Conservation (phyloP, 805 yeast genomes). For the Candida berthetii region DNA sequence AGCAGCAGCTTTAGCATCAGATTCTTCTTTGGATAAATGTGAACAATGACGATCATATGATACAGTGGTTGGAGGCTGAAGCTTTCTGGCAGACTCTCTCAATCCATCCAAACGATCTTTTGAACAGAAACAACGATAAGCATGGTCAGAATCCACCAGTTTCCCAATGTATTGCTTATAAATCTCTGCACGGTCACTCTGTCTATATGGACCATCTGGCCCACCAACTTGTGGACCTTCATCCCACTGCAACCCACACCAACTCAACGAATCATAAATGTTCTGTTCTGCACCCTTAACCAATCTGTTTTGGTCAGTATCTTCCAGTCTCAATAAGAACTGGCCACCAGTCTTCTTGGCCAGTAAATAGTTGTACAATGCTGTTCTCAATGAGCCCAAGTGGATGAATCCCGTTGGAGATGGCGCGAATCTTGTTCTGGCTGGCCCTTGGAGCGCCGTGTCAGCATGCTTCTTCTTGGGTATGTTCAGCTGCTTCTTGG, state of each 20-base stretch:
- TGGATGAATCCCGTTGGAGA: conserved; percentile 97
- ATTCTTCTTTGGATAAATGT: conserved; percentile 34
- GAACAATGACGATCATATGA: conserved; percentile 85
- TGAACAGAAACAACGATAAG: conserved; percentile 84
- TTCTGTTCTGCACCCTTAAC: conserved; percentile 80
- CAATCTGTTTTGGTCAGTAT: conserved; percentile 80
- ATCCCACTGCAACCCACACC: conserved; percentile 75
- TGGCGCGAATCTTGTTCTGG: conserved; percentile 92
- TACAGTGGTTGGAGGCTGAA: conserved; percentile 86
- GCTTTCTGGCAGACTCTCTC: conserved; percentile 63
- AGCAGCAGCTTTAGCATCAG: conserved; percentile 26
- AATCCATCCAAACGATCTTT: conserved; percentile 67
- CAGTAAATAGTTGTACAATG: conserved; percentile 77
- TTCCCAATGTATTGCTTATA: conserved; percentile 54
- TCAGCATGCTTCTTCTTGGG: conserved; percentile 21
- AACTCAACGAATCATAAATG: conserved; percentile 64
- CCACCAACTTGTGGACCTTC: conserved; percentile 62
- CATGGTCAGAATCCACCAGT: conserved; percentile 59
- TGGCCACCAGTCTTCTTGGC: conserved; percentile 79
- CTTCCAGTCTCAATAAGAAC: conserved; percentile 81
- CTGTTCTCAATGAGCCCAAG: conserved; percentile 89
- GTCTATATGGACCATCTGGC: conserved; percentile 69
- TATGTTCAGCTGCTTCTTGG: conserved; percentile 8
- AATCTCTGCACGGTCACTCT: conserved; percentile 68
- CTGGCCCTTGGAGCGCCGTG: conserved; percentile 40